phyloP scores from a whole-genome alignment of 2,329 filamentous ascomycete genomes.

The Cyclaneusma minus region DNA sequence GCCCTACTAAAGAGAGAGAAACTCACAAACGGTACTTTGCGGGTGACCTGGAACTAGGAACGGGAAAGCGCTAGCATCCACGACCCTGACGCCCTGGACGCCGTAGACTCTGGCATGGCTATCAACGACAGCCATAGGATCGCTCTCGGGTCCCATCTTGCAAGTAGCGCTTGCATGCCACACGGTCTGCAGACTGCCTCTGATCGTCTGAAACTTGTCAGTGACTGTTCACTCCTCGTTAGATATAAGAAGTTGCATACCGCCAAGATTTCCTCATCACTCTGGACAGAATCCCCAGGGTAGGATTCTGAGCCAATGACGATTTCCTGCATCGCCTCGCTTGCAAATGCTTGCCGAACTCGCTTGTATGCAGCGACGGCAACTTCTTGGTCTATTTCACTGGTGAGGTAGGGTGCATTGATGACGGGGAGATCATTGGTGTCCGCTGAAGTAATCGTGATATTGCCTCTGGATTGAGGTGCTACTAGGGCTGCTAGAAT shows the following conservation, averaged over 20 bases:
- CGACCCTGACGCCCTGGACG: slow-evolving; percentile 12
- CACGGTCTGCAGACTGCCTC: not conserved
- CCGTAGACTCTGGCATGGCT: slow-evolving; percentile 12
- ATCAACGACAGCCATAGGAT: slow-evolving; percentile 21
- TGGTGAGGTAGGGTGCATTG: slow-evolving; percentile 27
- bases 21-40: slow-evolving; percentile 22
- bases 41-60: slow-evolving; percentile 25
- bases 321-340: slow-evolving; percentile 6
- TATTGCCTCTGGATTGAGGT: slow-evolving; percentile 24
- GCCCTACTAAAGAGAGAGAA: not conserved
- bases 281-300: slow-evolving; percentile 7
- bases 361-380: slow-evolving; percentile 25
- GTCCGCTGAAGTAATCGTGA: slow-evolving; percentile 20
- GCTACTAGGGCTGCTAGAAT: slow-evolving; percentile 20
- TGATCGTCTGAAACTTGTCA: no score
- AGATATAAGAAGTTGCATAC: not conserved
- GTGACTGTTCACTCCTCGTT: no score
- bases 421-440: slow-evolving; percentile 23
- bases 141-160: slow-evolving; percentile 21
- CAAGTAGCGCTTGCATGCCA: not conserved
- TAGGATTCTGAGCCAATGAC: slow-evolving; percentile 8
- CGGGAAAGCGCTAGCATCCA: slow-evolving; percentile 15
- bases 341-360: slow-evolving; percentile 16
- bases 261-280: slow-evolving; percentile 10
- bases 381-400: slow-evolving; percentile 25